Evolutionary conservation across 768 basidiomycete genomes (phyloP).

Genomic region (Phlebiopsis gigantea): DNA sequence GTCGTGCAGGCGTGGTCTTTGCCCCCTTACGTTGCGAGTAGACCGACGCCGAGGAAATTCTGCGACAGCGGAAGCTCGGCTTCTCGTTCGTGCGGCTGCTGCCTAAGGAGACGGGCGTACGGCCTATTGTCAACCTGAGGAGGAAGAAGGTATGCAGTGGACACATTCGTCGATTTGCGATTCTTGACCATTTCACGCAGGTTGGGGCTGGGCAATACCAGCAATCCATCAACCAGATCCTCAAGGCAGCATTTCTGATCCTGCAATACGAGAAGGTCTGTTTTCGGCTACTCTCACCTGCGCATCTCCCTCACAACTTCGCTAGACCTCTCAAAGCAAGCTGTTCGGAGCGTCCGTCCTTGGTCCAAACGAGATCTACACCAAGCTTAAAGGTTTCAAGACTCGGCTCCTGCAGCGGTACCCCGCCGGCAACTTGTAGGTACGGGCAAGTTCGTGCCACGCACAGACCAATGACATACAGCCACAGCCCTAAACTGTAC

Average conservation of each 20-base stretch:
- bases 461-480: neutral
- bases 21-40: slow-evolving; percentile 24
- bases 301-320: neutral
- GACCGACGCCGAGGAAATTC: slow-evolving; percentile 59
- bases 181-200: neutral
- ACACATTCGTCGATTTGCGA: neutral
- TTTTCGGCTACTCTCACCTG: neutral
- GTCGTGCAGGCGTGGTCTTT: neutral
- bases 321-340: slow-evolving; percentile 54
- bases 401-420: slow-evolving; percentile 30
- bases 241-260: slow-evolving; percentile 82
- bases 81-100: slow-evolving; percentile 85
- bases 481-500: slow-evolving; percentile 74
- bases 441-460: neutral
- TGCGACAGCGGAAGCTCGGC: slow-evolving; percentile 69
- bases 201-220: slow-evolving; percentile 20
- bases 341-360: slow-evolving; percentile 80
- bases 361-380: slow-evolving; percentile 77
- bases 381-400: slow-evolving; percentile 69
- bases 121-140: slow-evolving; percentile 92
- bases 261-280: slow-evolving; percentile 81
- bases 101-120: slow-evolving; percentile 92
- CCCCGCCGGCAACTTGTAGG: slow-evolving; percentile 46
- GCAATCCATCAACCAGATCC: slow-evolving; percentile 81
- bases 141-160: slow-evolving; percentile 36